These are phyloP conservation scores for Dioscorea cayenensis DNA, from an alignment of 116 monocot genomes.

Conservation along the genomic window DNA sequence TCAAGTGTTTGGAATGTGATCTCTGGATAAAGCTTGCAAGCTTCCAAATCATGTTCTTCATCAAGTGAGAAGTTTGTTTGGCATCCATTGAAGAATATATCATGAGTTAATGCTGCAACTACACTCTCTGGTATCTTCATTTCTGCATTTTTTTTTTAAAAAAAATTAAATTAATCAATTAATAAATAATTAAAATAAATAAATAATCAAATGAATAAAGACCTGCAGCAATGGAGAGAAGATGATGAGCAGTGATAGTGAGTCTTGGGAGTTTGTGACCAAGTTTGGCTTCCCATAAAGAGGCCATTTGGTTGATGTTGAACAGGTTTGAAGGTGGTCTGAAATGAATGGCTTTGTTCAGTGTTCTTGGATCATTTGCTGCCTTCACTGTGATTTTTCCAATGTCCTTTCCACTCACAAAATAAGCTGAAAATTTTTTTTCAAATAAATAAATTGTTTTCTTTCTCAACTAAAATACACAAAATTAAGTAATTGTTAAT, in stretches of 20 bases:
- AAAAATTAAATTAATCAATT: background rate
- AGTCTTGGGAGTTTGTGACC: conserved; percentile 32
- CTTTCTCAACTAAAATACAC: no score
- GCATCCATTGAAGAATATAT: conserved; percentile 47
- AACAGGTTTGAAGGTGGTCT: conserved; percentile 33
- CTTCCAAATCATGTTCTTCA: conserved; percentile 25
- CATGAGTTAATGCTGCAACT: conserved; percentile 37
- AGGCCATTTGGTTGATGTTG: conserved; percentile 42
- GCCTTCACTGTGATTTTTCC: conserved; percentile 41
- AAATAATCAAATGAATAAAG: background rate
- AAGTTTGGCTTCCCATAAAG: conserved; percentile 48
- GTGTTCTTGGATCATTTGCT: conserved; percentile 20
- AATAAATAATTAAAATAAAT: no score
- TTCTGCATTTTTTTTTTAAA: conserved; percentile 18
- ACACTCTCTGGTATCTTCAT: conserved; percentile 27
- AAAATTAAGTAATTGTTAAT: no score
- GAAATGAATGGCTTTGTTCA: conserved; percentile 43
- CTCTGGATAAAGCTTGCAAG: conserved; percentile 31
- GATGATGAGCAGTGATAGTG: conserved; percentile 19
- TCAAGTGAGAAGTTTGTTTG: conserved; percentile 36
- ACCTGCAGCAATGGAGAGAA: conserved; percentile 37
- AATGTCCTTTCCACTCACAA: conserved; percentile 44
- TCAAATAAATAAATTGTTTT: no score
- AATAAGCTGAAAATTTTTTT: conserved; percentile 20
- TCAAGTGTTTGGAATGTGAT: conserved; percentile 23